Conservation (phyloP, 2,329 filamentous ascomycete species). For the Calonectria leucothoes region DNA sequence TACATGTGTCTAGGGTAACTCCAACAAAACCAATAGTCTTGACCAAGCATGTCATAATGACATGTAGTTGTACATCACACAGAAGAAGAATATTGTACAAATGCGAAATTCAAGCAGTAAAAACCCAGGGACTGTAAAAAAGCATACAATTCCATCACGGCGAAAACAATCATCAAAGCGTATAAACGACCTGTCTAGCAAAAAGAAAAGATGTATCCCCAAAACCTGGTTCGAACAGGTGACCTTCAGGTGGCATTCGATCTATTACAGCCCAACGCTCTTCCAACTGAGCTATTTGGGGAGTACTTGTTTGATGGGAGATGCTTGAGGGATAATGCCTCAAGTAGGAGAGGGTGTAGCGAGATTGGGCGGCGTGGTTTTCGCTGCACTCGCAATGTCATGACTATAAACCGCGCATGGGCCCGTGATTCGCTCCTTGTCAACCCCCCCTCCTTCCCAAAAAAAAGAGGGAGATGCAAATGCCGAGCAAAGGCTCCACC, state of each 20-base stretch:
- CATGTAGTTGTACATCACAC: background rate
- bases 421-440: background rate
- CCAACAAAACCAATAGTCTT: background rate
- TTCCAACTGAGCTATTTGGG: conserved; percentile 44
- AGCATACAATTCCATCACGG: too few relatives aligned
- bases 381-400: background rate
- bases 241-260: conserved; percentile 36
- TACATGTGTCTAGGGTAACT: background rate
- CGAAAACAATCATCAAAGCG: background rate
- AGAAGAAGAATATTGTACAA: background rate
- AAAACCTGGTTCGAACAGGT: conserved; percentile 42
- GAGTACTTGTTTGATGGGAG: conserved; percentile 26
- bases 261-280: conserved; percentile 41
- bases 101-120: background rate
- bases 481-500: background rate
- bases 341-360: background rate
- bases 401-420: background rate
- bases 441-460: too few relatives aligned
- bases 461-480: background rate
- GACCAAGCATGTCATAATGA: background rate
- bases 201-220: conserved; percentile 35
- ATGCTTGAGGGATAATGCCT: background rate
- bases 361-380: background rate
- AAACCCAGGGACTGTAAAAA: background rate
- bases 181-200: too few relatives aligned